Conservation (phyloP, 495 filamentous ascomycete species). For the Neurospora discreta region DNA sequence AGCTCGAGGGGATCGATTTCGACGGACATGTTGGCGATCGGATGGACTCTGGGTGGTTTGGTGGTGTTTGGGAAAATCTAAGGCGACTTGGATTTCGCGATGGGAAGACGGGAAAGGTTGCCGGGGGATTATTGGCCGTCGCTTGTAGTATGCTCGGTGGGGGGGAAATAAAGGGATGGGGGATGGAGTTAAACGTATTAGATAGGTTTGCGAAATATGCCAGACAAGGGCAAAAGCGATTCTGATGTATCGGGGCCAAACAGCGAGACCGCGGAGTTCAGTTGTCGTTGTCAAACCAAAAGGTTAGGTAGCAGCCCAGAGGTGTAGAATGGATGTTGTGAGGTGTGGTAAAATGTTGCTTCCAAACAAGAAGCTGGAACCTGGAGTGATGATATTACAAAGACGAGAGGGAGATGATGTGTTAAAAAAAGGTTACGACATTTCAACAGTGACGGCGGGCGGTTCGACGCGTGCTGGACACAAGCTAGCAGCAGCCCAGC, state of each 20-base stretch:
- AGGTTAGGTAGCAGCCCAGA: background rate
- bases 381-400: background rate
- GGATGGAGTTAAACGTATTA: background rate
- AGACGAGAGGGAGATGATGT: background rate
- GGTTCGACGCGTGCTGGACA: background rate
- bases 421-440: too few species aligned
- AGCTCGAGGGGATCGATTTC: constrained; percentile 86
- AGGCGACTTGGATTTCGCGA: background rate
- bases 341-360: background rate
- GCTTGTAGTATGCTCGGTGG: background rate
- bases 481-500: background rate
- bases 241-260: background rate
- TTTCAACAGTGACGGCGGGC: background rate
- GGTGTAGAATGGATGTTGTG: background rate
- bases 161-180: background rate
- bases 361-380: background rate
- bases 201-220: background rate
- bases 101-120: background rate
- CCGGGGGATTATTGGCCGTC: background rate
- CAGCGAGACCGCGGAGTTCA: background rate
- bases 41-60: background rate
- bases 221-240: background rate
- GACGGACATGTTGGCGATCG: constrained; percentile 64
- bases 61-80: background rate
- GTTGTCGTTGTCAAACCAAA: background rate